Evolutionary conservation across 148 eudicot genomes (phyloP).

Genomic region (Vaccinium corymbosum): DNA sequence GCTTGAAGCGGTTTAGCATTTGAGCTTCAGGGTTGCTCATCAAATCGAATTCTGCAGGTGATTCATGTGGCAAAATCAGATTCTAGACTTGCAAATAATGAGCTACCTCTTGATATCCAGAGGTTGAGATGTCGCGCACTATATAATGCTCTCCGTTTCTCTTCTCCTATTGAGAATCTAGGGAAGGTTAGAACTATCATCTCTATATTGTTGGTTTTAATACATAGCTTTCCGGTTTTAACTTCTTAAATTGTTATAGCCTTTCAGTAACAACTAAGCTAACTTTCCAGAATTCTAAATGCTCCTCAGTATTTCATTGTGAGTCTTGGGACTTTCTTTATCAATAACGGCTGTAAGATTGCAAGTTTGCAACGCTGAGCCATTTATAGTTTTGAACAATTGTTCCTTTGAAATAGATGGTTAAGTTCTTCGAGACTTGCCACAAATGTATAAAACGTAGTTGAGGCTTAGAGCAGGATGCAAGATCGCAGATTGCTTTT

Average conservation of each 20-base stretch:
- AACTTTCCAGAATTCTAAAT: background rate
- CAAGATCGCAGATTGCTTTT: background rate
- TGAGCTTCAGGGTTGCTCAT: background rate
- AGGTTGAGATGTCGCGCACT: conserved; percentile 85
- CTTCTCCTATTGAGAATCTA: conserved; percentile 70
- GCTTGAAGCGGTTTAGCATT: background rate
- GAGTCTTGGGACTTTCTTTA: background rate
- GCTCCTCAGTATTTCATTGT: background rate
- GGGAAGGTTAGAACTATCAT: conserved; percentile 60
- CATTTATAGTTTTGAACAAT: background rate
- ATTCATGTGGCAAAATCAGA: conserved; percentile 95
- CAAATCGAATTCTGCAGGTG: conserved; percentile 34
- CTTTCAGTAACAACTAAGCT: background rate
- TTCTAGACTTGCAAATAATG: conserved; percentile 91
- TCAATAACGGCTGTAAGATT: background rate
- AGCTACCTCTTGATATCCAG: conserved; percentile 88
- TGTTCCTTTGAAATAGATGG: background rate
- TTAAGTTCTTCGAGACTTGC: background rate
- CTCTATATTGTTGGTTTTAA: background rate
- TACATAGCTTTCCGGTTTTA: background rate
- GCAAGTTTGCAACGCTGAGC: background rate
- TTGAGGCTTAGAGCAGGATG: background rate
- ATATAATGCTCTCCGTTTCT: conserved; percentile 71
- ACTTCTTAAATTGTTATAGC: background rate
- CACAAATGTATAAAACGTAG: background rate